Conservation (phyloP, 129 eudicot genomes). For the Helianthus tuberosus region DNA sequence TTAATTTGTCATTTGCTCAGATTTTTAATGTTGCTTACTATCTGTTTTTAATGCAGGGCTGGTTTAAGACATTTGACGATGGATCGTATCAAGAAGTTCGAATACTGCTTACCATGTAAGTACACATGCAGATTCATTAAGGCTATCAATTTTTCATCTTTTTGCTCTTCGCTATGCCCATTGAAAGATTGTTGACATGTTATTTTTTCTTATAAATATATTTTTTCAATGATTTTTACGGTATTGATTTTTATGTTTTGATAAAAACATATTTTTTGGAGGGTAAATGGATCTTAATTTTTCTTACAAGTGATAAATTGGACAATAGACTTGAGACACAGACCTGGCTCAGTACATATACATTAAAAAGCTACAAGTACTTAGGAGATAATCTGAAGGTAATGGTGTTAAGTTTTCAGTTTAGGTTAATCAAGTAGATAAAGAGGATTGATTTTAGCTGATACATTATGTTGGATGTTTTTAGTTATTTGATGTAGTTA, state of each 20-base stretch:
- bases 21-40: background rate
- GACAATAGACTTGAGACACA: background rate
- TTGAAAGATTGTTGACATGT: background rate
- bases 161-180: background rate
- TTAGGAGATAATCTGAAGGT: background rate
- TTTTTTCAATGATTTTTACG: background rate
- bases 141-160: background rate
- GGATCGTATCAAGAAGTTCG: constrained; percentile 84
- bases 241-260: background rate
- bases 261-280: background rate
- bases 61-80: constrained; percentile 68
- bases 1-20: background rate
- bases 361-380: background rate
- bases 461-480: background rate
- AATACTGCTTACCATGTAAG: constrained; percentile 96
- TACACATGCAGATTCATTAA: background rate
- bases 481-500: background rate
- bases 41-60: constrained; percentile 51
- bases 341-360: background rate
- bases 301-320: background rate
- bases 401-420: background rate
- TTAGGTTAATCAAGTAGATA: background rate
- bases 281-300: background rate
- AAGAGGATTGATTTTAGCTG: background rate
- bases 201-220: background rate